A percentile compares a stretch with the other conserved stretches of the same genome.
Evolutionary conservation across 177 flowering plant genomes (phyloP).

Genomic region (Vitis hybrid): DNA sequence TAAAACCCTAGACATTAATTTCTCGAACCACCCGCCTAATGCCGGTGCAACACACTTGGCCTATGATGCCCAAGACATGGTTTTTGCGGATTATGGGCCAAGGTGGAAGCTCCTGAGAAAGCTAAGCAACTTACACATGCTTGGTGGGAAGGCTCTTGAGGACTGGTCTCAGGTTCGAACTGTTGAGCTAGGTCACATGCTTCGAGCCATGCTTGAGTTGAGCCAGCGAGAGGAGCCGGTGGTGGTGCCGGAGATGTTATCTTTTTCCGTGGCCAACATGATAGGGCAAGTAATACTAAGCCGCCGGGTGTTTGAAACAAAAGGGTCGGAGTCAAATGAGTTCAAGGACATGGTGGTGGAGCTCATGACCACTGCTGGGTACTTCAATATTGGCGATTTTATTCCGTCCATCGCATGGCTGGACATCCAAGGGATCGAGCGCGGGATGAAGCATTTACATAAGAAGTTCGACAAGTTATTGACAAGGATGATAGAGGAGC

Average conservation of each 20-base stretch:
- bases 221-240: conserved; percentile 24
- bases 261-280: conserved; percentile 43
- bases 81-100: conserved; percentile 45
- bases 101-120: conserved; percentile 47
- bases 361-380: conserved; percentile 43
- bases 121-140: conserved; percentile 42
- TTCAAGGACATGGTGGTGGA: conserved; percentile 64
- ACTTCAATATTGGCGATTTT: too few species aligned
- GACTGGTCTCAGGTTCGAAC: conserved; percentile 38
- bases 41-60: conserved; percentile 46
- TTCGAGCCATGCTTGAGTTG: conserved; percentile 28
- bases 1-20: conserved; percentile 26
- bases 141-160: conserved; percentile 44
- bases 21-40: conserved; percentile 46
- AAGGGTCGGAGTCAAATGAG: conserved; percentile 42
- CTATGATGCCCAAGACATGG: conserved; percentile 43
- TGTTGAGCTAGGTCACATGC: conserved; percentile 37
- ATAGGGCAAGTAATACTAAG: conserved; percentile 44
- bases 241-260: conserved; percentile 35
- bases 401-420: too few species aligned
- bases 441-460: too few species aligned
- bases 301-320: conserved; percentile 38
- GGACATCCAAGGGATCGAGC: too few species aligned
- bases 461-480: too few species aligned
- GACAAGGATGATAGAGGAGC: too few species aligned